Conservation (phyloP, 306 rosid genomes). For the Prunus campanulata region DNA sequence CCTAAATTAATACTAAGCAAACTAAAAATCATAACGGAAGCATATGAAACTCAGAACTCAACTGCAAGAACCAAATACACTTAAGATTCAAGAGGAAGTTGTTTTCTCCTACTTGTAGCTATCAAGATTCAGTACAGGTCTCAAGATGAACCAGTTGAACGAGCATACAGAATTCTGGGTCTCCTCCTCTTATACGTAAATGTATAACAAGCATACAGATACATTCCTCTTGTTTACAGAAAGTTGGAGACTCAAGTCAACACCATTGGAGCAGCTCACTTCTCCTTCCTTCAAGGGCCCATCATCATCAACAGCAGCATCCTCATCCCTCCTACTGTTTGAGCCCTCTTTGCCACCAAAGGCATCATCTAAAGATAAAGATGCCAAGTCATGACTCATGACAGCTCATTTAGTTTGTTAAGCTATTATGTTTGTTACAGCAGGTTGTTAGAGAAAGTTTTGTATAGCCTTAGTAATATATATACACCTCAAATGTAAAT, state of each 20-base stretch:
- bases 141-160: neutral
- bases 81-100: neutral
- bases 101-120: neutral
- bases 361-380: no score
- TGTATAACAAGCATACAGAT: neutral
- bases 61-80: slow-evolving; percentile 18
- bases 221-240: slow-evolving; percentile 31
- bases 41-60: slow-evolving; percentile 6
- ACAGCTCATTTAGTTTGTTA: no score
- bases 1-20: neutral
- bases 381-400: no score
- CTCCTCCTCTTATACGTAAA: slow-evolving; percentile 8
- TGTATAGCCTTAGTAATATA: no score
- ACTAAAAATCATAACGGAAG: neutral
- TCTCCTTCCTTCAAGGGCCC: slow-evolving; percentile 38
- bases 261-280: slow-evolving; percentile 45
- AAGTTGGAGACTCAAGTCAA: slow-evolving; percentile 27
- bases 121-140: neutral
- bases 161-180: neutral
- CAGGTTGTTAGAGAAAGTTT: no score
- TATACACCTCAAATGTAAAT: no score
- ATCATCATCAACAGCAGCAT: slow-evolving; percentile 28
- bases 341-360: slow-evolving; percentile 36
- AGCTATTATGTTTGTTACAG: no score
- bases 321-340: slow-evolving; percentile 27